Base-by-base conservation (phyloP, 2,329 filamentous ascomycete genomes). In the Amauroascus verrucosus region DNA sequence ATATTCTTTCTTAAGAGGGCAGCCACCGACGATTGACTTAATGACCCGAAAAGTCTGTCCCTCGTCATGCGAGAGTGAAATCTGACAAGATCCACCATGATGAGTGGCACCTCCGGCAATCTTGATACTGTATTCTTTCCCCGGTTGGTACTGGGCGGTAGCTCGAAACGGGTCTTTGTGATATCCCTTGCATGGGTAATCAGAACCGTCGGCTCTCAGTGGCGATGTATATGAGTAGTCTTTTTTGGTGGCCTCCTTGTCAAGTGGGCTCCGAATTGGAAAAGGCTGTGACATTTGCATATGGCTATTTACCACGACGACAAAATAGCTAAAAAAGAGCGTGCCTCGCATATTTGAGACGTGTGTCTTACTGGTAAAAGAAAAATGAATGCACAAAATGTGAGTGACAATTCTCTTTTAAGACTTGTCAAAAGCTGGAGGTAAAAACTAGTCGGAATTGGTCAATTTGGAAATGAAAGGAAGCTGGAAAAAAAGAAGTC, bases 131-230 rank as follows among this genome's bases (percentile, higher is more conserved):
- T 87, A 82, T 32, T 73, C 68, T 54, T 75, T 67, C 32, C 86
- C 86, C 3, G 83, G 77, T 6, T 71, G 65, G 67, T 84, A 90
- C 20, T 75, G 78, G 35, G 78, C 80, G 20, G 81, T 78, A 3
- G 80, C 67, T 16, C 72, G 67, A 58, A 81, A 80, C 1, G 71
- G 62, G 14, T 79, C 75, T 1, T 67, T 61, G 54, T 78, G 75
- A 53, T 82, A 81, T 14, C 84, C 83, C 73, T 90, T 89, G 78
- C 88, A 93, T 3, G 86, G 84, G 67, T 81, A 93, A 69, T 90
- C 78, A 54, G 75, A 74, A 24, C 84, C 84, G 14, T 62, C 62
- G 1, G 73, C 63, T 1, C 70, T 64, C 46, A 93, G 75, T 2
- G 87, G 87, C 14, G 76, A 75, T 33, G 82, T 86, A 72, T 88